Conservation (phyloP, 352 stramenopile species). For the Phytophthora foliorum region DNA sequence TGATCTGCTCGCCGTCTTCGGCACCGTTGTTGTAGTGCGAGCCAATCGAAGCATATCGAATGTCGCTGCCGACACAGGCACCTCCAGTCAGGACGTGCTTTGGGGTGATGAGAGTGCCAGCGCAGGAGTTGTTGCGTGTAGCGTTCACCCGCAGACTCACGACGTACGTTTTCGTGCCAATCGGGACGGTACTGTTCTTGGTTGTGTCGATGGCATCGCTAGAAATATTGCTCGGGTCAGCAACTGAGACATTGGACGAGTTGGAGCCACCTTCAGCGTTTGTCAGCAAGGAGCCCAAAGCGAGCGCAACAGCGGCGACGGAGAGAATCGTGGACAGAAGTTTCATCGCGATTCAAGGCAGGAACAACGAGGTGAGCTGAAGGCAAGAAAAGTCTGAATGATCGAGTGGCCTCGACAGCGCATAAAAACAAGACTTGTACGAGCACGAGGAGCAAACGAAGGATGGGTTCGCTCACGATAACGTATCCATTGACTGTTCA, state of each 20-base stretch:
- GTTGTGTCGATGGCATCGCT: constrained; percentile 29
- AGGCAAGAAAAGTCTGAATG: constrained; percentile 21
- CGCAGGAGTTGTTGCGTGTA: constrained; percentile 24
- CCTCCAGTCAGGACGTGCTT: constrained; percentile 21
- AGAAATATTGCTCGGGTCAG: constrained; percentile 37
- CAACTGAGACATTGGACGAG: constrained; percentile 5
- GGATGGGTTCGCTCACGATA: not conserved
- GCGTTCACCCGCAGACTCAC: constrained; percentile 23
- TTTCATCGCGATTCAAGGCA: constrained; percentile 6
- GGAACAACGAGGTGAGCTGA: not conserved
- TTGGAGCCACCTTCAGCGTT: constrained; percentile 20
- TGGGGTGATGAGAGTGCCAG: constrained; percentile 17
- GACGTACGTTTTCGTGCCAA: constrained; percentile 45
- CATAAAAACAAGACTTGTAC: not conserved
- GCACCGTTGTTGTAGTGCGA: constrained; percentile 29
- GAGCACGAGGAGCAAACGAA: not conserved
- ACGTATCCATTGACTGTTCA: constrained; percentile 6
- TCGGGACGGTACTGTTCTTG: constrained; percentile 32
- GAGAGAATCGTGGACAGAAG: not conserved
- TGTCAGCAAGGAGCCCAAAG: not conserved
- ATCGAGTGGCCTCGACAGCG: not conserved
- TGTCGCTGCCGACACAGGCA: not conserved
- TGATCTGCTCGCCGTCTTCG: constrained; percentile 33
- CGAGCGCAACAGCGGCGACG: not conserved
- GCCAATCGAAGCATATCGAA: constrained; percentile 23